Base-by-base conservation (phyloP, 495 filamentous ascomycete species). In the Talaromyces liani region DNA sequence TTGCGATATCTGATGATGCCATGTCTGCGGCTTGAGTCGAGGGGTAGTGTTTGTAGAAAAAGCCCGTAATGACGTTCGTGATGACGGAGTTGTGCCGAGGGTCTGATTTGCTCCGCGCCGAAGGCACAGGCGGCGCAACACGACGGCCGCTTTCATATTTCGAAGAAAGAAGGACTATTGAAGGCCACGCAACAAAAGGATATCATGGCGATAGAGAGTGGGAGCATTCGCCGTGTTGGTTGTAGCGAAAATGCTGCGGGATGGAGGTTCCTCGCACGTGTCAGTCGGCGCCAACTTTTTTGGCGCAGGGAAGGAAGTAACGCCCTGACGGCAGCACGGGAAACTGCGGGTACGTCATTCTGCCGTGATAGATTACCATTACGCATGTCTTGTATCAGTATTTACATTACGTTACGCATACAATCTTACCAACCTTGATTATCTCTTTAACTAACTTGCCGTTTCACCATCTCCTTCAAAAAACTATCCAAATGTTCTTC, bases 91-190 rank as follows among this genome's bases (percentile, higher is more conserved):
- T 65, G 53, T 39, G 53, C 45, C n/a, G 60, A 62, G 55, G 59
- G 62, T 57, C 54, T 71, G 71, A 59, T 16, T 66, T 65, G 61
- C 66, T 60, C 70, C 72, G 68, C 75, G 72, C 61, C 69, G 73
- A 66, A 82, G 72, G 74, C 80, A 85, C 69, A 80, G 78, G 70
- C 83, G 82, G 78, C 83, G 75, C 65, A 83, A 66, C 63, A 76
- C 67, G 70, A 82, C 68, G 69, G 71, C 80, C 76, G 76, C 74
- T 82, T 79, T 83, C 85, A 88, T 86, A 64, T 62, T 80, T 69
- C 41, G 24, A 27, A 29, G 41, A 8, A 2, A 51, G 16, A 25
- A 20, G 12, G 8, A 31, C 6, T 12, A 60, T 14, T 20, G 33
- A 4, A 27, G 60, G 60, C 47, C 45, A 62, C 53, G 41, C 16